Conservation (phyloP, 2,329 filamentous ascomycete species). For the Aspergillus hortae region DNA sequence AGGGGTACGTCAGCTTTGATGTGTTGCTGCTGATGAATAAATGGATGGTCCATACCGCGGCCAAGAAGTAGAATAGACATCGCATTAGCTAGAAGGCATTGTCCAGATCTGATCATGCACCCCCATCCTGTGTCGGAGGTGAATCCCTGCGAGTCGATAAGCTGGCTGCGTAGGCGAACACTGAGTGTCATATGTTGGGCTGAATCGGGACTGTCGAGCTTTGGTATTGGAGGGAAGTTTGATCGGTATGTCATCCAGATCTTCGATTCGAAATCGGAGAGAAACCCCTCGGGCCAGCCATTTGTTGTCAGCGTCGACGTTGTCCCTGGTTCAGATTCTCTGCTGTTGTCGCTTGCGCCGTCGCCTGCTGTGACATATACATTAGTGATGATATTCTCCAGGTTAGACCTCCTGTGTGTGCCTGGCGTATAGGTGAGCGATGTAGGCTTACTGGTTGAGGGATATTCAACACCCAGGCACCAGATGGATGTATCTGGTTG, state of each 20-base stretch:
- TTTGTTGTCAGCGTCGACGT: constrained; percentile 16
- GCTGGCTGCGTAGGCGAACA: constrained; percentile 76
- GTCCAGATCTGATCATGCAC: constrained; percentile 96
- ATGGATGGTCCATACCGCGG: constrained; percentile 56
- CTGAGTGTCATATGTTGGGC: constrained; percentile 70
- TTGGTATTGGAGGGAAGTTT: constrained; percentile 77
- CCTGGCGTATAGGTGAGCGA: neutral
- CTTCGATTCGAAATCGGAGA: constrained; percentile 87
- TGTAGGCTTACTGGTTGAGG: constrained; percentile 7
- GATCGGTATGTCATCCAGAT: constrained; percentile 97
- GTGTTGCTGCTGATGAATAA: neutral
- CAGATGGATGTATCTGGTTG: constrained; percentile 68
- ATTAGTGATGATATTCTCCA: neutral
- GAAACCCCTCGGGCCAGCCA: constrained; percentile 79
- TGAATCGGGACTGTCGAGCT: constrained; percentile 70
- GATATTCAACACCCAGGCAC: constrained; percentile 69
- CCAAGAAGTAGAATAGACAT: constrained; percentile 70
- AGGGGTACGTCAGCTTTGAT: too few relatives aligned
- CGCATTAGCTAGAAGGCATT: constrained; percentile 86
- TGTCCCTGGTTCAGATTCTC: neutral
- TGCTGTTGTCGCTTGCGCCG: neutral
- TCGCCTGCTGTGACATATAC: neutral
- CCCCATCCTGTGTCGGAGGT: constrained; percentile 95
- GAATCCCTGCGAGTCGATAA: constrained; percentile 77
- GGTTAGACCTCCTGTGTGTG: neutral